Evolutionary conservation across 345 rosid species (phyloP), one percentile per base, ranked within the genome.

Genomic region (Populus euphratica): DNA sequence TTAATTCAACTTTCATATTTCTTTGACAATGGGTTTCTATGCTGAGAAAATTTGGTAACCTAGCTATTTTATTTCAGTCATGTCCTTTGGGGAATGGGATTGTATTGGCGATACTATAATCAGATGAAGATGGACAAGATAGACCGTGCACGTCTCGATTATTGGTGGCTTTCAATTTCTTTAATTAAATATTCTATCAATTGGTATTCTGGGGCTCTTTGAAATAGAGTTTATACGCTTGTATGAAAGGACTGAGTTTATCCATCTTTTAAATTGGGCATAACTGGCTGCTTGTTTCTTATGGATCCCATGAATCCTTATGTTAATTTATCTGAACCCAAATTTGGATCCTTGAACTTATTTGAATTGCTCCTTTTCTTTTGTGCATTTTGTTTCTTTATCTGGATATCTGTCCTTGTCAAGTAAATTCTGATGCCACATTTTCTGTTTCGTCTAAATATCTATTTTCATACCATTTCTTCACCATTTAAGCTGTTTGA

Each of bases 401-500:
- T 54, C 36, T 70, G 39, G 47, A 70, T 36, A 49, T 23, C 70
- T 31, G 65, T 25, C 5, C 17, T 44, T 17, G 43, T 52, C 70
- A 47, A 44, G 64, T 41, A 43, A 8, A 13, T 68, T 8, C 38
- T 54, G 16, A 74, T 43, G 8, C 7, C 20, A 23, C 6, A 16
- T 27, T 21, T 33, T 76, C 59, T 59, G 23, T 25, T 52, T 38
- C 44, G 63, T 25, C 52, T 77, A 35, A 50, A 7, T 49, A 47
- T 65, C 17, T 74, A 17, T 16, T 14, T 16, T 50, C 18, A 5
- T 47, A n/a, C 70, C 29, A 43, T 5, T 59, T 71, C 41, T 47
- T 31, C 43, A 77, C 16, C 56, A 56, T 25, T 33, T 74, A 54
- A 74, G 69, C 65, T 77, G 29, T 64, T 76, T 54, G 54, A 31